Percentiles rank a stretch among this genome's conserved stretches.
Conservation (phyloP, 176 grass and related monocot species). For the Poa pratensis region DNA sequence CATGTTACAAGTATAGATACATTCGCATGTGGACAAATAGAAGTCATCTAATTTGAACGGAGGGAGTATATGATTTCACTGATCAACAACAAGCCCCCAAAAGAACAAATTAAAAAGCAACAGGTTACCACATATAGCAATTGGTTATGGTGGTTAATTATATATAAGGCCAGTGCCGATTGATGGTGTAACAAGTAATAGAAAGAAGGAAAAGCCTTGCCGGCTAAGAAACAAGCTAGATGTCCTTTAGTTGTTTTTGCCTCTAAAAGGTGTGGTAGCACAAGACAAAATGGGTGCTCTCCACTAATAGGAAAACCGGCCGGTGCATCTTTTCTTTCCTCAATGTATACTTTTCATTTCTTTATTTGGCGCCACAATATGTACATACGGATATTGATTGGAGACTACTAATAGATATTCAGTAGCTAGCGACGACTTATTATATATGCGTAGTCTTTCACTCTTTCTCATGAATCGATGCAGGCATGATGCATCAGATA, state of each 20-base stretch:
- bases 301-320: conserved; percentile 9
- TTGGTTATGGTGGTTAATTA: neutral
- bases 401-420: neutral
- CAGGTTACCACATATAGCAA: neutral
- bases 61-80: neutral
- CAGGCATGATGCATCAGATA: neutral
- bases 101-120: neutral
- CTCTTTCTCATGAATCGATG: neutral
- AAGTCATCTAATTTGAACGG: too few species aligned
- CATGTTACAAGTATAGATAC: too few species aligned
- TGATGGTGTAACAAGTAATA: neutral
- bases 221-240: conserved; percentile 9
- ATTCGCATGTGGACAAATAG: too few species aligned
- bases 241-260: neutral
- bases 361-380: neutral
- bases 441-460: neutral
- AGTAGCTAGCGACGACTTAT: conserved; percentile 8
- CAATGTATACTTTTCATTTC: neutral
- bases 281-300: conserved; percentile 31
- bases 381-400: neutral
- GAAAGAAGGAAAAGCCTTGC: conserved; percentile 30
- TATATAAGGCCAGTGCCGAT: neutral
- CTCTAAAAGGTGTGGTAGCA: conserved; percentile 24
- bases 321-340: conserved; percentile 5
- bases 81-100: neutral